A percentile compares a stretch with the other conserved stretches of the same genome.
These are phyloP conservation scores for Sugiyamaella neomexicana DNA, from an alignment of 1,139 yeast species.

Conservation along the genomic window DNA sequence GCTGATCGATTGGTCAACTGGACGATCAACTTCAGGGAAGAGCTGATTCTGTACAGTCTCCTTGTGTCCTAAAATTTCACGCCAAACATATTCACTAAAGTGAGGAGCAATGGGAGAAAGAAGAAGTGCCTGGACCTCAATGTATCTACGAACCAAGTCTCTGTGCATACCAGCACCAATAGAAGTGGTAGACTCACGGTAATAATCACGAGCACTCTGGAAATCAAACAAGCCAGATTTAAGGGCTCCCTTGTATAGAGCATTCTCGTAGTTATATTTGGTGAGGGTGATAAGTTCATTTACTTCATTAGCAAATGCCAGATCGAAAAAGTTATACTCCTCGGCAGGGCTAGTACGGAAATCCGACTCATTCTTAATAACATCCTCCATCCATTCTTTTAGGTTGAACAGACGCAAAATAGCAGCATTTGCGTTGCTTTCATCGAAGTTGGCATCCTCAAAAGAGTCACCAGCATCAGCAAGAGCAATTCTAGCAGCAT, in stretches of 20 bases:
- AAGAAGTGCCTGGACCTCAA: conserved; percentile 80
- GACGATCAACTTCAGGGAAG: conserved; percentile 75
- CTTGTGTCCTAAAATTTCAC: conserved; percentile 65
- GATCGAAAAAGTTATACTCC: conserved; percentile 66
- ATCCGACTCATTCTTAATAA: conserved; percentile 50
- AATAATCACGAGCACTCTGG: conserved; percentile 93
- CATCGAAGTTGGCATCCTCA: conserved; percentile 98
- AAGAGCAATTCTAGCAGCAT: conserved; percentile 93
- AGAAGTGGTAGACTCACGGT: conserved; percentile 74
- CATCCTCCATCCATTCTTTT: conserved; percentile 93
- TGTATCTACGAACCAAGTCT: conserved; percentile 76
- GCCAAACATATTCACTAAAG: conserved; percentile 85
- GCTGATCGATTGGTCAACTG: conserved; percentile 58
- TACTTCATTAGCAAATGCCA: conserved; percentile 93
- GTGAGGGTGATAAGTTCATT: conserved; percentile 75
- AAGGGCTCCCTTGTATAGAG: conserved; percentile 85
- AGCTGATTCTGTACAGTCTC: conserved; percentile 65
- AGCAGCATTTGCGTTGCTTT: conserved; percentile 95
- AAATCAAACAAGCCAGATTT: conserved; percentile 90
- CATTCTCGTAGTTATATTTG: conserved; percentile 62
- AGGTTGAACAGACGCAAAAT: conserved; percentile 87
- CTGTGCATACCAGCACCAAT: conserved; percentile 68
- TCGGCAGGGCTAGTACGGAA: conserved; percentile 68
- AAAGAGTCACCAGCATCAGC: conserved; percentile 98
- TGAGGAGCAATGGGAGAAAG: conserved; percentile 96